A percentile compares a stretch with the other conserved stretches of the same genome.
Evolutionary conservation across 1,284 basidiomycete genomes (phyloP).

Genomic region (Pseudomicrostroma phylloplanum): DNA sequence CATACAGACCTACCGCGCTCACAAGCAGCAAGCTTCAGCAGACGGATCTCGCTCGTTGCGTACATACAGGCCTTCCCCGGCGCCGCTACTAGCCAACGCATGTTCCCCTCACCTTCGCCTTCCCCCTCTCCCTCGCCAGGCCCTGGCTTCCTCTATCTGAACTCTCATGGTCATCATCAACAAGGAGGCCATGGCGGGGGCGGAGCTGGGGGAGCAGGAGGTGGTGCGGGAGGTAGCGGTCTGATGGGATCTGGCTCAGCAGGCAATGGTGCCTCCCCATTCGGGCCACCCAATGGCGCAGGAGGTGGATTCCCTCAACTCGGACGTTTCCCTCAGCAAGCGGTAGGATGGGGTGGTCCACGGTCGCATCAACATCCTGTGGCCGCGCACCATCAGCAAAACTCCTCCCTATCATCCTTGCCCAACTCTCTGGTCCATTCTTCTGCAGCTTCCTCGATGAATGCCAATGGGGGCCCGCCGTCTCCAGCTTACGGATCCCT

Average conservation of each 20-base stretch:
- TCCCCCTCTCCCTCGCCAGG: constrained; percentile 42
- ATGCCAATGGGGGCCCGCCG: constrained; percentile 24
- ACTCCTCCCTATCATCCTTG: constrained; percentile 40
- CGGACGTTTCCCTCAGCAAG: constrained; percentile 27
- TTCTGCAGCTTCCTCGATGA: constrained; percentile 22
- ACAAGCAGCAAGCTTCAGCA: no score
- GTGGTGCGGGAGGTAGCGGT: background rate
- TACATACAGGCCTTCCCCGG: no score
- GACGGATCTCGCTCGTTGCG: no score
- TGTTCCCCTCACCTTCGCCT: constrained; percentile 41
- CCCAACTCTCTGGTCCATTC: constrained; percentile 35
- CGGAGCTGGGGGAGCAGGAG: background rate
- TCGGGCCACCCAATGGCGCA: constrained; percentile 18
- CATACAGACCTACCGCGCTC: no score
- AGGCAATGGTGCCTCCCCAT: constrained; percentile 15
- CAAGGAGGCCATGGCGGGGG: constrained; percentile 13
- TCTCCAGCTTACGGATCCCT: constrained; percentile 34
- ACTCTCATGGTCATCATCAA: constrained; percentile 20
- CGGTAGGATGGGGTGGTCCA: constrained; percentile 14
- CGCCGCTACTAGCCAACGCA: constrained; percentile 11
- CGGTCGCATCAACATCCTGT: constrained; percentile 27
- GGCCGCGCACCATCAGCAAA: constrained; percentile 31
- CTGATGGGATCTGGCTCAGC: constrained; percentile 15
- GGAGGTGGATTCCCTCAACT: constrained; percentile 20
- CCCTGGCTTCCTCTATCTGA: constrained; percentile 40